Evolutionary conservation across 805 yeast species (phyloP).

Genomic region (Clavispora vitiphila): DNA sequence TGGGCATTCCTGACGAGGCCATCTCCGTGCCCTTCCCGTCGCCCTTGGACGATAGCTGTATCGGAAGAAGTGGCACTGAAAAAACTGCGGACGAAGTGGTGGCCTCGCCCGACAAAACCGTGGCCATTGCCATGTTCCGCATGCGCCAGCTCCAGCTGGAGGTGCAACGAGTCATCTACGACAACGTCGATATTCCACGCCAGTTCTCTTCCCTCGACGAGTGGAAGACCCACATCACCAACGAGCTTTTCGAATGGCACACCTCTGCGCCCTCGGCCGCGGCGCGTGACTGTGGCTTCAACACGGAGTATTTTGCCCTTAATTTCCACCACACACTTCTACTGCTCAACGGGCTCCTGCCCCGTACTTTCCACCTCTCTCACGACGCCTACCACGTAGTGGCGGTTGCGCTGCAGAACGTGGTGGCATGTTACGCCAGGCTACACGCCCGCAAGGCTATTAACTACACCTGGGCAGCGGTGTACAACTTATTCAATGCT

Average conservation of each 20-base stretch:
- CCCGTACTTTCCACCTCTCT: constrained; percentile 54
- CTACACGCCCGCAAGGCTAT: constrained; percentile 53
- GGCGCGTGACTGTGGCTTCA: constrained; percentile 65
- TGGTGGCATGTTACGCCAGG: constrained; percentile 58
- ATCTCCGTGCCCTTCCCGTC: constrained; percentile 70
- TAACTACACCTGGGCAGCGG: constrained; percentile 91
- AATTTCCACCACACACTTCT: constrained; percentile 75
- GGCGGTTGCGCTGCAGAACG: constrained; percentile 59
- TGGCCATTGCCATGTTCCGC: constrained; percentile 62
- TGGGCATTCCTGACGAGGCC: constrained; percentile 80
- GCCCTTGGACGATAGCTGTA: constrained; percentile 65
- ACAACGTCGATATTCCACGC: constrained; percentile 67
- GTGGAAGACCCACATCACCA: constrained; percentile 58
- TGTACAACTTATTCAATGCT: constrained; percentile 83
- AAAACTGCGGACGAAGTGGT: too few species aligned
- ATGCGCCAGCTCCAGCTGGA: constrained; percentile 75
- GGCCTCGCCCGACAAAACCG: constrained; percentile 61
- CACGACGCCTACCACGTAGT: constrained; percentile 52
- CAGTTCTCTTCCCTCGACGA: constrained; percentile 45
- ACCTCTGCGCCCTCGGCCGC: constrained; percentile 49
- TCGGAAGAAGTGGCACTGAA: constrained; percentile 30
- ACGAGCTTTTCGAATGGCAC: constrained; percentile 61
- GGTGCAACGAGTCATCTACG: constrained; percentile 67
- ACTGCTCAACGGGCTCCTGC: constrained; percentile 72
- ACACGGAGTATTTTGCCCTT: constrained; percentile 60